Base-by-base conservation (phyloP, 768 basidiomycete species). In the Termitomyces sp. region DNA sequence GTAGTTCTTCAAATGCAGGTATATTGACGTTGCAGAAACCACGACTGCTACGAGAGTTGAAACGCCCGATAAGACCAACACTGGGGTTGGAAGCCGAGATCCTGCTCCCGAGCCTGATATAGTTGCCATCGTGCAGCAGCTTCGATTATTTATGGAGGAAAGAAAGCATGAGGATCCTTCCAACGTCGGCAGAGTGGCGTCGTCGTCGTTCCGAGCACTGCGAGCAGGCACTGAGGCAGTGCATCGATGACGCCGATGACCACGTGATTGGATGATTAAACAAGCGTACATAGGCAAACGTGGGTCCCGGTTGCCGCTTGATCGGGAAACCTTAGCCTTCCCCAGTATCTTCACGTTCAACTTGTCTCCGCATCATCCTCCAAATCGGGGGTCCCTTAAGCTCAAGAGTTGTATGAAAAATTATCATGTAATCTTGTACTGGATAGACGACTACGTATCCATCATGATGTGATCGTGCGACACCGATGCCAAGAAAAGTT, bases 1-100 rank as follows among this genome's bases (percentile, higher is more conserved):
- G 67, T 96, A 96, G 69, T 91, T 94, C 70, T 89, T 86, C 56
- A 95, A 76, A 56, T 95, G 94, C 3, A 91, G 77, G 65, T 80
- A 82, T 61, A 96, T 93, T 3, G 90, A 91, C 67, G 82, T 78
- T 22, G 82, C 79, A 10, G 90, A 89, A 24, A 95, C 82, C 2
- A 82, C 59, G 12, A 92, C 92, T 0, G 93, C 89, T 34, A 90
- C 68, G 4, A 85, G 53, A 0, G 92, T 86, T 5, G 80, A 85
- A 20, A 86, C 51, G 2, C 87, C 90, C 0, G 91, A 77, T 22
- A 85, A 66, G 24, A 79, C 62, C 43, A 95, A 81, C 30, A 95
- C 79, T 9, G 78, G 61, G 39, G 76, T 67, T 64, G 84, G 77
- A 51, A 85, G 68, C 62, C 85, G 77, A 24, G 88, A 86, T 39